Percentiles rank a stretch among this genome's conserved stretches.
phyloP scores from a whole-genome alignment of 1,139 yeast species.

The Scheffersomyces parashehatae region DNA sequence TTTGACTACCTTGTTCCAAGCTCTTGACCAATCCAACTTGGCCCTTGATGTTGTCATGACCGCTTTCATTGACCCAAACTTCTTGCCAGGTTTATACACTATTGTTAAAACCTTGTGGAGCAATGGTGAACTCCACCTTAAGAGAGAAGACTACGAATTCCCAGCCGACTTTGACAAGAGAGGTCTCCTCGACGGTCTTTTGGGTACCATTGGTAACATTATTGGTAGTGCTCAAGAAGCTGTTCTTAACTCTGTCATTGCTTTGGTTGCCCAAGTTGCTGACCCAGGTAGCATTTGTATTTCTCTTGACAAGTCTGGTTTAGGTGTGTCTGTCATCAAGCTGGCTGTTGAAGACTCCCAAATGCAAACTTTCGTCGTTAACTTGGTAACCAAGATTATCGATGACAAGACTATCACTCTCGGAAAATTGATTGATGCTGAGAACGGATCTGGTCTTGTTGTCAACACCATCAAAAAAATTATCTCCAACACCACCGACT shows the following conservation, averaged over 20 bases:
- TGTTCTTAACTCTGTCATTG: slow-evolving; percentile 9
- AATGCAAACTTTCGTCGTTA: slow-evolving; percentile 21
- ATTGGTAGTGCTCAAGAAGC: slow-evolving; percentile 7
- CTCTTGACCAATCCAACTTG: slow-evolving; percentile 27
- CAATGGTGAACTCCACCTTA: slow-evolving; percentile 12
- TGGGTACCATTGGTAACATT: slow-evolving; percentile 2
- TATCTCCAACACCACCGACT: slow-evolving; percentile 10
- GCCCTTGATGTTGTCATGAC: slow-evolving; percentile 29
- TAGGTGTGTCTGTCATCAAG: slow-evolving; percentile 25
- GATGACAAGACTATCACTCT: slow-evolving; percentile 19
- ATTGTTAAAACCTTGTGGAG: slow-evolving; percentile 17
- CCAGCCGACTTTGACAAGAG: slow-evolving; percentile 1
- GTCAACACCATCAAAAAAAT: slow-evolving; percentile 10
- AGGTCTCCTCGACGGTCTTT: slow-evolving; percentile 6
- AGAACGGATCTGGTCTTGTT: slow-evolving; percentile 12
- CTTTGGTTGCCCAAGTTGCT: slow-evolving; percentile 15
- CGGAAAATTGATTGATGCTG: slow-evolving; percentile 11
- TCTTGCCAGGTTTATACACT: slow-evolving; percentile 21
- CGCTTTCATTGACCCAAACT: slow-evolving; percentile 21
- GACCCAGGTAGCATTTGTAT: slow-evolving; percentile 22
- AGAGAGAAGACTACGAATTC: slow-evolving; percentile 4
- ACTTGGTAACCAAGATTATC: slow-evolving; percentile 18
- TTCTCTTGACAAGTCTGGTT: slow-evolving; percentile 31
- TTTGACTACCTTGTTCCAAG: slow-evolving; percentile 20
- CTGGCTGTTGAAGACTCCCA: slow-evolving; percentile 20